Conservation (phyloP, 768 basidiomycete species). For the Naganishia friedmannii region DNA sequence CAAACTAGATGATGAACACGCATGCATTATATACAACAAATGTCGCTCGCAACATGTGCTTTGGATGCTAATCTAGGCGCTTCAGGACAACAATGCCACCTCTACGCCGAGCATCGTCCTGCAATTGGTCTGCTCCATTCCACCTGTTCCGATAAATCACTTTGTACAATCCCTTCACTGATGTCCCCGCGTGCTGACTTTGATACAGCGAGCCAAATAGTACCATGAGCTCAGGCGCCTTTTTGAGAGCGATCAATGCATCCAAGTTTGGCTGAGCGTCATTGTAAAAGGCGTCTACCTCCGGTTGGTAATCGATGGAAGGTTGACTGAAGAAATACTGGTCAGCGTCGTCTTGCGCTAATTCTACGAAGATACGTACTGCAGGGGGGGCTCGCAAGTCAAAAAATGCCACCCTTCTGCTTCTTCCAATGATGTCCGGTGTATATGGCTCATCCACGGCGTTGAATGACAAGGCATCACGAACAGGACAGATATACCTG, state of each 20-base stretch:
- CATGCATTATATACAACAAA: slow-evolving; percentile 22
- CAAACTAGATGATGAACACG: slow-evolving; percentile 18
- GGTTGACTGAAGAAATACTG: slow-evolving; percentile 7
- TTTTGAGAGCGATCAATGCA: neutral
- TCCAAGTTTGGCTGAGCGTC: neutral
- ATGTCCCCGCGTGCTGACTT: neutral
- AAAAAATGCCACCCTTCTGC: slow-evolving; percentile 70
- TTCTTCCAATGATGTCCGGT: slow-evolving; percentile 63
- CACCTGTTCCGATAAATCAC: slow-evolving; percentile 55
- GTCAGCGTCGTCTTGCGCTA: neutral
- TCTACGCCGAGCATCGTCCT: slow-evolving; percentile 68
- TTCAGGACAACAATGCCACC: slow-evolving; percentile 72
- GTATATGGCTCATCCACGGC: slow-evolving; percentile 84
- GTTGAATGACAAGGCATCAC: slow-evolving; percentile 97
- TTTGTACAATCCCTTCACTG: slow-evolving; percentile 56
- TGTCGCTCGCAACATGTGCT: neutral
- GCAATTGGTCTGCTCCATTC: slow-evolving; percentile 59
- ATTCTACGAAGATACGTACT: slow-evolving; percentile 57
- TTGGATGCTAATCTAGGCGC: neutral
- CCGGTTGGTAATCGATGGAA: neutral
- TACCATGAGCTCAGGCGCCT: slow-evolving; percentile 59
- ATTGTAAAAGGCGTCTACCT: slow-evolving; percentile 8
- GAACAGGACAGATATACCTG: slow-evolving; percentile 60
- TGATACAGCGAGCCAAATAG: slow-evolving; percentile 63
- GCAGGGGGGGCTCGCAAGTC: slow-evolving; percentile 86